Conservation (phyloP, 2,329 filamentous ascomycete genomes). For the Aspergillus glaucus region DNA sequence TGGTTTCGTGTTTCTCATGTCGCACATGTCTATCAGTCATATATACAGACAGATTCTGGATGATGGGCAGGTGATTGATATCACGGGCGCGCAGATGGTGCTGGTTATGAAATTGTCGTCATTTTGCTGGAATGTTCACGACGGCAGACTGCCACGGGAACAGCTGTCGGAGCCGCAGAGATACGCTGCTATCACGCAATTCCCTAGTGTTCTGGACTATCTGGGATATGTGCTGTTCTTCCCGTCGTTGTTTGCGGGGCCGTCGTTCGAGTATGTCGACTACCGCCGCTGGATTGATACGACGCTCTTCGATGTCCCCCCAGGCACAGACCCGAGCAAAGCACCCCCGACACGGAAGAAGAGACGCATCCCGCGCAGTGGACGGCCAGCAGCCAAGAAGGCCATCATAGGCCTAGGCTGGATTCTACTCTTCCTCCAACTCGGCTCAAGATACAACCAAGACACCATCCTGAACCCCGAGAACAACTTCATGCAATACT, state of each 20-base stretch:
- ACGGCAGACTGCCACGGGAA: slow-evolving; percentile 71
- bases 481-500: slow-evolving; percentile 61
- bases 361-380: slow-evolving; percentile 86
- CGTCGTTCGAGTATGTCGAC: slow-evolving; percentile 90
- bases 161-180: slow-evolving; percentile 84
- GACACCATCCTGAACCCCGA: slow-evolving; percentile 58
- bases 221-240: slow-evolving; percentile 93
- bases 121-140: slow-evolving; percentile 97
- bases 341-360: slow-evolving; percentile 81
- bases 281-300: slow-evolving; percentile 91
- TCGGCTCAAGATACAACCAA: slow-evolving; percentile 62
- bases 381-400: slow-evolving; percentile 75
- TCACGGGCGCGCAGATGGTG: slow-evolving; percentile 96
- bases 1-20: slow-evolving; percentile 89
- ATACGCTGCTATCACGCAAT: slow-evolving; percentile 65
- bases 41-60: slow-evolving; percentile 69
- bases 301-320: slow-evolving; percentile 83
- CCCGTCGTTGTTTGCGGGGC: slow-evolving; percentile 79
- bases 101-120: slow-evolving; percentile 94
- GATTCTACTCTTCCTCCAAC: slow-evolving; percentile 70
- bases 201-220: slow-evolving; percentile 75
- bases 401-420: slow-evolving; percentile 66
- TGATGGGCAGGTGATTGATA: slow-evolving; percentile 65
- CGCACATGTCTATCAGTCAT: slow-evolving; percentile 87
- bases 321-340: slow-evolving; percentile 74